These are phyloP conservation scores for Cryptosporidium andersoni DNA, from an alignment of 169 alveolate genomes.

Conservation along the genomic window DNA sequence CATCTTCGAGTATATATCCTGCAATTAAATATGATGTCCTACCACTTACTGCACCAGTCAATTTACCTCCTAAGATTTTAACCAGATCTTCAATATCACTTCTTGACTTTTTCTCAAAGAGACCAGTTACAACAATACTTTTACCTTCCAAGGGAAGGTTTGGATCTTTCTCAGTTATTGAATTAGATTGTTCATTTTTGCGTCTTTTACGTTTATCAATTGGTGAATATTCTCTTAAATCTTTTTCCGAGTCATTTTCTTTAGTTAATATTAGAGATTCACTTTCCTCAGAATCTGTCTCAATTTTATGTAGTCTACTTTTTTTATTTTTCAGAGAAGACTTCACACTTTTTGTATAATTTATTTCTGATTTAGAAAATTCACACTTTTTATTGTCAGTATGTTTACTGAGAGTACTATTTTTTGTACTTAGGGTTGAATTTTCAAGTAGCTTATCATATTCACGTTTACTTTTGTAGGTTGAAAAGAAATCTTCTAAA, in stretches of 20 bases:
- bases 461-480: conserved; percentile 1
- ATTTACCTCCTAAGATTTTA: conserved; percentile 88
- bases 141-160: conserved; percentile 15
- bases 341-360: not conserved
- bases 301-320: conserved; percentile 35
- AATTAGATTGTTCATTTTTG: not conserved
- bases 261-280: not conserved
- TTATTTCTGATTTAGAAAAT: not conserved
- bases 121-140: conserved; percentile 64
- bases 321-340: not conserved
- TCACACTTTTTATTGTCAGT: not conserved
- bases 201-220: not conserved
- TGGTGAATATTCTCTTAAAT: not conserved
- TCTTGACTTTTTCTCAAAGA: conserved; percentile 36
- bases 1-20: conserved; percentile 94
- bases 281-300: conserved; percentile 33
- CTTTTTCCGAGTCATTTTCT: not conserved
- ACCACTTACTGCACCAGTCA: conserved; percentile 88
- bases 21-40: conserved; percentile 88
- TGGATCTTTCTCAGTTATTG: not conserved
- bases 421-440: not conserved
- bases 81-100: conserved; percentile 71
- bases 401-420: not conserved
- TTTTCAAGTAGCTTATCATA: not conserved
- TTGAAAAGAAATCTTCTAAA: conserved; percentile 58